Conservation (phyloP, 208 protist species). For the Trypanosomatidae sp. region DNA sequence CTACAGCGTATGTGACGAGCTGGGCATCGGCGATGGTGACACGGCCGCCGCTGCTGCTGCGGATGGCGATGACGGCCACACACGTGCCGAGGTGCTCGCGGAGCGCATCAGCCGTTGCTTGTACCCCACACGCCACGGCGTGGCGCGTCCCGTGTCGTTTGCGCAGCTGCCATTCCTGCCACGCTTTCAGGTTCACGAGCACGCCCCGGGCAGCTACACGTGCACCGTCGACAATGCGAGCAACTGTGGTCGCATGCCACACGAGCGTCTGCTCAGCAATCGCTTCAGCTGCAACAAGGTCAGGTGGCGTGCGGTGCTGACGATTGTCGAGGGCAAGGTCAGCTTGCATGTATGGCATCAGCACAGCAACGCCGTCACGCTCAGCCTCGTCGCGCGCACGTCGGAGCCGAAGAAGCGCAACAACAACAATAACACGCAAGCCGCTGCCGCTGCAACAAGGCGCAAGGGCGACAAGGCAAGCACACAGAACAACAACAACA, state of each 20-base stretch:
- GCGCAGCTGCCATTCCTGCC: constrained; percentile 45
- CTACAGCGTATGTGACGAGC: constrained; percentile 24
- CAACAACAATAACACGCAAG: constrained; percentile 10
- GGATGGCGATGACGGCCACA: constrained; percentile 22
- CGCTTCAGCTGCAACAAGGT: constrained; percentile 73
- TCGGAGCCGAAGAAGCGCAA: constrained; percentile 68
- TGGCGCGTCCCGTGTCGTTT: constrained; percentile 12
- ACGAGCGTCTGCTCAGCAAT: constrained; percentile 53
- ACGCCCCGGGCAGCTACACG: constrained; percentile 57
- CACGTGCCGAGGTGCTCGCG: constrained; percentile 35
- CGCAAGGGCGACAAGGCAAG: neutral
- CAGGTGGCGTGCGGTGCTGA: constrained; percentile 40
- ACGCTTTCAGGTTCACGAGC: constrained; percentile 66
- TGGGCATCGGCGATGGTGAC: constrained; percentile 36
- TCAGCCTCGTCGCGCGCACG: constrained; percentile 37
- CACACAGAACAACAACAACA: neutral
- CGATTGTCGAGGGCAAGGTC: constrained; percentile 18
- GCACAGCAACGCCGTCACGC: constrained; percentile 15
- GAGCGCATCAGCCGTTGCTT: constrained; percentile 47
- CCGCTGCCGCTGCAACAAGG: neutral
- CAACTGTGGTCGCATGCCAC: constrained; percentile 27
- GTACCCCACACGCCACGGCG: constrained; percentile 14
- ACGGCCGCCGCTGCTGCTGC: constrained; percentile 22
- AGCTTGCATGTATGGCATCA: constrained; percentile 62
- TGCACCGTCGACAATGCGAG: constrained; percentile 68